Percentiles rank a stretch among this genome's conserved stretches.
These are phyloP conservation scores for Apiospora saccharicola DNA, from an alignment of 2,329 filamentous ascomycete species.

Conservation along the genomic window DNA sequence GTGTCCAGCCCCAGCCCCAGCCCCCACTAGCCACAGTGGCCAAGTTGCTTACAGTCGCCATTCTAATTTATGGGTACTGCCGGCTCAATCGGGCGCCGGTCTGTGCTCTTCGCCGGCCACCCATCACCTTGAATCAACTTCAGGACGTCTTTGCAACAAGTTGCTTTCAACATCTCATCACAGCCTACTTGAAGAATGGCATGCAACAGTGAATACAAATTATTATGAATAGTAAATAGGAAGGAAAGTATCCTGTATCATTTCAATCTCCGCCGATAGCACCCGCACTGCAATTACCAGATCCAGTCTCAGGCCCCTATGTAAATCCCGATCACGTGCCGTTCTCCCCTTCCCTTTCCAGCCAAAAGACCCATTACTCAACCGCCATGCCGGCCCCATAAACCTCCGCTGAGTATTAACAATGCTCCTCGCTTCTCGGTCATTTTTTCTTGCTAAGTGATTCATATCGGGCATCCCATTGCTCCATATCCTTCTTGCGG, in stretches of 20 bases:
- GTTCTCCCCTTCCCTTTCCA: background rate
- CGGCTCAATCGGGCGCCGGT: background rate
- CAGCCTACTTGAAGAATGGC: background rate
- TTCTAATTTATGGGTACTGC: background rate
- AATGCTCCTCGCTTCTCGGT: background rate
- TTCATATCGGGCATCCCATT: conserved; percentile 5
- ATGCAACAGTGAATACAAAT: background rate
- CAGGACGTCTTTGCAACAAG: background rate
- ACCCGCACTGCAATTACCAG: background rate
- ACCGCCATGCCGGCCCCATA: background rate
- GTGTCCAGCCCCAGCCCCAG: background rate
- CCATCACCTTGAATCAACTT: background rate
- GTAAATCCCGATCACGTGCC: background rate
- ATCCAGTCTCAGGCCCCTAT: background rate
- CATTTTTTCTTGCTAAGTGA: background rate
- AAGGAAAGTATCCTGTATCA: background rate
- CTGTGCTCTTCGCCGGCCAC: background rate
- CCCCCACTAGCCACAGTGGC: background rate
- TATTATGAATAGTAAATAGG: background rate
- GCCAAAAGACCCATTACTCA: background rate
- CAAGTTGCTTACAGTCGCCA: background rate
- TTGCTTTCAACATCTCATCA: background rate
- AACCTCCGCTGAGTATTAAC: background rate
- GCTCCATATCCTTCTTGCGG: background rate
- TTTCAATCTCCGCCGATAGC: background rate